Conservation (phyloP, 352 stramenopile species). For the Elongisporangium undulatum region DNA sequence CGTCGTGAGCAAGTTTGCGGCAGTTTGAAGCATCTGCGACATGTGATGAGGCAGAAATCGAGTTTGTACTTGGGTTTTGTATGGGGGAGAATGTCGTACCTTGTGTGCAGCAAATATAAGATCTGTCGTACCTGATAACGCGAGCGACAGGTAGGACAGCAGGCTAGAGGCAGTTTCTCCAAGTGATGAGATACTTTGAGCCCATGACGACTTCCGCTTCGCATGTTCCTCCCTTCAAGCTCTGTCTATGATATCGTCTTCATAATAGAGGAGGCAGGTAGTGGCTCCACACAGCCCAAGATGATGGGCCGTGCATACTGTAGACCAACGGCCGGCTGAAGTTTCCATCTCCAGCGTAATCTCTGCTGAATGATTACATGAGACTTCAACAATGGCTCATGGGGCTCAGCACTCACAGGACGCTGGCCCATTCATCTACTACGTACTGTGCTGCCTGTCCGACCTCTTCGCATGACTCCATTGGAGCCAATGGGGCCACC, state of each 20-base stretch:
- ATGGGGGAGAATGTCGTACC: neutral
- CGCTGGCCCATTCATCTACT: no score
- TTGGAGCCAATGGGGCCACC: neutral
- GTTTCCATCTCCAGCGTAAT: neutral
- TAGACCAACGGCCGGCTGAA: neutral
- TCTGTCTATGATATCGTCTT: no score
- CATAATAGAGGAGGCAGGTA: no score
- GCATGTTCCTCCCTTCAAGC: no score
- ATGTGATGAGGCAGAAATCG: neutral
- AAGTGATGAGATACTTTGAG: neutral
- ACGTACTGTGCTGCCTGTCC: no score
- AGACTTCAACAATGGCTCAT: no score
- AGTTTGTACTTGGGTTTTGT: neutral
- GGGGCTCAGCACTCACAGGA: no score
- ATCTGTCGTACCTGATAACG: neutral
- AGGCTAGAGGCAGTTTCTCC: neutral
- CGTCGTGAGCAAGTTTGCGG: neutral
- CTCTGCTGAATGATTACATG: neutral
- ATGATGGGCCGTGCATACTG: neutral
- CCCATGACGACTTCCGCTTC: neutral
- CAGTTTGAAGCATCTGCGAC: neutral
- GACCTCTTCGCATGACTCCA: neutral
- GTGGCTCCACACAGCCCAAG: no score
- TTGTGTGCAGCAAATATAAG: neutral
- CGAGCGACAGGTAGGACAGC: neutral